Evolutionary conservation across 2,329 filamentous ascomycete species (phyloP), one percentile per base, ranked within the genome.

Genomic region (Gremmenia infestans): DNA sequence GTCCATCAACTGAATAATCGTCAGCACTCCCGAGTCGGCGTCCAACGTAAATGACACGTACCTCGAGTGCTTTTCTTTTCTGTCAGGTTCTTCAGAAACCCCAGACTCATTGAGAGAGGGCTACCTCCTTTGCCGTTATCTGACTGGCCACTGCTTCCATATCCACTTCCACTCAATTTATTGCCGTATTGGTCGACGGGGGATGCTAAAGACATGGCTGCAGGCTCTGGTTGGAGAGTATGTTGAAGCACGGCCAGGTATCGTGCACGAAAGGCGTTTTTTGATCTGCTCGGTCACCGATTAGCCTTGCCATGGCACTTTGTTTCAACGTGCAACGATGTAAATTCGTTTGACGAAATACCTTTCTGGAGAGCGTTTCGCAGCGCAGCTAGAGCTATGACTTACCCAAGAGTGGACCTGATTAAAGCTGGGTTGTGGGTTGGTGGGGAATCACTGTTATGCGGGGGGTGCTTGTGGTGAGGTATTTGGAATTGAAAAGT

Each of bases 11-110:
- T 60, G 40, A 53, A 23, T 22, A 17, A 40, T 35, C 50, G 43
- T 62, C 53, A 65, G 36, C n/a, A 36, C 1, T 14, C 14, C 23
- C 17, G 15, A 35, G 19, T 17, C 17, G 15, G 7, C 11, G 19
- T 9, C 19, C 23, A 50, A 17, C 19, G 8, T 8, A 14, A 11
- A 46, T 17, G 11, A 12, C 9, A 45, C 71, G 67, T 73, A 90
- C 88, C 87, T 79, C 88, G 80, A n/a, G 87, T 91, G 12, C 81
- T 82, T 69, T 86, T 90, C 75, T 91, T 94, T 55, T 90, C 87
- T 51, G 76, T 80, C 59, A 87, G 76, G 63, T 74, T 83, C 72
- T 85, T 91, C 71, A 88, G 80, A 58, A 89, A 86, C 17, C 76
- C 76, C 53, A 85, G 72, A 59, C 81, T 83, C 59, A 84, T 67